Evolutionary conservation across 768 basidiomycete genomes (phyloP).

Genomic region (Rhodotorula kratochvilovae): DNA sequence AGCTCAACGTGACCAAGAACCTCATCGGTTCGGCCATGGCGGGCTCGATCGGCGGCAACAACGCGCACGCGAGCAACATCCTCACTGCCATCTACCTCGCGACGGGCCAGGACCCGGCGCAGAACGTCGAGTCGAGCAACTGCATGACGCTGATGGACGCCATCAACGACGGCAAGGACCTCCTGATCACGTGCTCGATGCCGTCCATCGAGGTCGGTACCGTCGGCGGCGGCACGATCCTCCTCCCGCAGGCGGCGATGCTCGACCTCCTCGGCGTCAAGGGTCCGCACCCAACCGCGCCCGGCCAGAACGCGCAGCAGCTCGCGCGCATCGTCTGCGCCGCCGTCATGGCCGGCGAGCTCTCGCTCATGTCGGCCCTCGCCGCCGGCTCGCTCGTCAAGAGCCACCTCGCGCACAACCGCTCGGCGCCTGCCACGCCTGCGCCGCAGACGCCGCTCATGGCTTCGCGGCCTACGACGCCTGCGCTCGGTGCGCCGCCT

Average conservation of each 20-base stretch:
- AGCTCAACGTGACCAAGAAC: slow-evolving; percentile 95
- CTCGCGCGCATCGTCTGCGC: slow-evolving; percentile 86
- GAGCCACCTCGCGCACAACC: slow-evolving; percentile 63
- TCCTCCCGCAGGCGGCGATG: slow-evolving; percentile 81
- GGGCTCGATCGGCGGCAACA: slow-evolving; percentile 94
- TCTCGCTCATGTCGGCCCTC: slow-evolving; percentile 83
- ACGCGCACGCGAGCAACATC: slow-evolving; percentile 97
- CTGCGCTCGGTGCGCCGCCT: neutral
- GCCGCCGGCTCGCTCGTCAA: slow-evolving; percentile 92
- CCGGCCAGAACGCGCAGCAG: slow-evolving; percentile 81
- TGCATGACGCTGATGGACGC: slow-evolving; percentile 99
- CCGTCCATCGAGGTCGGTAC: slow-evolving; percentile 99
- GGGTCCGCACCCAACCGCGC: slow-evolving; percentile 78
- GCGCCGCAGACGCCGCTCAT: slow-evolving; percentile 5
- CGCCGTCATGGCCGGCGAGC: slow-evolving; percentile 94
- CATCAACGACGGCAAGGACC: slow-evolving; percentile 79
- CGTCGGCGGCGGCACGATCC: slow-evolving; percentile 88
- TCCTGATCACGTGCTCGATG: slow-evolving; percentile 91
- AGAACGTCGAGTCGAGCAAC: slow-evolving; percentile 97
- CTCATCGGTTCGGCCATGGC: slow-evolving; percentile 97
- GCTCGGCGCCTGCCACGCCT: slow-evolving; percentile 51
- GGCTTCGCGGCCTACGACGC: neutral
- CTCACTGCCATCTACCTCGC: slow-evolving; percentile 91
- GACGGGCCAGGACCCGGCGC: slow-evolving; percentile 96
- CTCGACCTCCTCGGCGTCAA: slow-evolving; percentile 89